Base-by-base conservation (phyloP, 1,139 yeast genomes). In the Scheffersomyces illinoinensis region DNA sequence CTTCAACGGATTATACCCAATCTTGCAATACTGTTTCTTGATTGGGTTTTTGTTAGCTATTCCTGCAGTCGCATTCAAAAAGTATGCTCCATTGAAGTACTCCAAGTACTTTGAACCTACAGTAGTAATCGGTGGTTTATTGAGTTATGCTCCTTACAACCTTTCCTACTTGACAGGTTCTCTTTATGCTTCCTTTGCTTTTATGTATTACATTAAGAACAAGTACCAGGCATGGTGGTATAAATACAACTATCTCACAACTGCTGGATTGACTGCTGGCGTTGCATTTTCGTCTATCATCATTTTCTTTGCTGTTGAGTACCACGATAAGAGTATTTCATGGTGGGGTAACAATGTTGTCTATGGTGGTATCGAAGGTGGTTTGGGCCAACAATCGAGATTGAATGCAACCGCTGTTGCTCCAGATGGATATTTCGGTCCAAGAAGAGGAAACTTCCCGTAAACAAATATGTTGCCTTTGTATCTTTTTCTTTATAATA, bases 11-110 rank as follows among this genome's bases (percentile, higher is more conserved):
- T 59, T 75, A 17, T 75, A 75, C 58, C 79, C 79, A 0, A 62
- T 74, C 8, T 65, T 76, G 54, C 73, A 73, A 56, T 76, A 74
- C 71, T 75, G 78, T 59, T 75, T 76, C 61, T 62, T 76, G 20
- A 59, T 76, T 47, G 80, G 80, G 0, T 70, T 65, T 5, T 54
- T 75, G 24, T 61, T 72, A 39, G 78, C 73, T 0, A 54, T 73
- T 23, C 73, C 77, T 4, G 69, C 73, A 59, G 65, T 68, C 23
- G 66, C 68, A 64, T 62, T 75, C 58, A 75, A 75, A 58, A 64
- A 62, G 54, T 64, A 62, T 46, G 66, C 62, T 5, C 68, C 68
- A 12, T 53, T 53, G 54, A 58, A 54, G 49, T 54, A 57, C 12
- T 21, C 57, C 21, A 57, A 58, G 39, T 58, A 59, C 47, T 68